Conservation (phyloP, 306 rosid species). For the Castanea mollissima region DNA sequence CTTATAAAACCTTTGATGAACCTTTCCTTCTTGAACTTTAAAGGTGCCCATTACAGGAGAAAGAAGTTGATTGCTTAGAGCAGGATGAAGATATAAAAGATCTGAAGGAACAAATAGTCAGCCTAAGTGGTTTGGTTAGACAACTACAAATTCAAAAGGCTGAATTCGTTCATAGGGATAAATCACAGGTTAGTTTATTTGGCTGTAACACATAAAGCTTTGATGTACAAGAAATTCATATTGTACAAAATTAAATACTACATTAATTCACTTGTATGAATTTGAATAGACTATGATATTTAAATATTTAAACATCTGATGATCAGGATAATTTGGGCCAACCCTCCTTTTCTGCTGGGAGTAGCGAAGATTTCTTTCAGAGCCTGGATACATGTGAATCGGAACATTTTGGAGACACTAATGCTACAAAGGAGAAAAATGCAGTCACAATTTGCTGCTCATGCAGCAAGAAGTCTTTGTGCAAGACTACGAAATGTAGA, state of each 20-base stretch:
- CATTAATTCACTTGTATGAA: not conserved
- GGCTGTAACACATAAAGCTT: not conserved
- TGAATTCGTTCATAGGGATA: slow-evolving; percentile 31
- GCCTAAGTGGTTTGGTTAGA: slow-evolving; percentile 50
- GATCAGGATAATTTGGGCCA: slow-evolving; percentile 41
- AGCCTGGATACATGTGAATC: slow-evolving; percentile 36
- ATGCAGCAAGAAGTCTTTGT: slow-evolving; percentile 73
- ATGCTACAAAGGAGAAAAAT: slow-evolving; percentile 29
- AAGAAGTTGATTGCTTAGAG: slow-evolving; percentile 42
- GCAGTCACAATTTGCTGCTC: slow-evolving; percentile 65
- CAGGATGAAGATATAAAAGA: slow-evolving; percentile 53
- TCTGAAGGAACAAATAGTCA: slow-evolving; percentile 63
- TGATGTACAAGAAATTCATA: not conserved
- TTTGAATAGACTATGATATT: not conserved
- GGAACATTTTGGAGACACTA: slow-evolving; percentile 27
- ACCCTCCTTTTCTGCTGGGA: slow-evolving; percentile 44
- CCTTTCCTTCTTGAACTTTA: slow-evolving; percentile 25
- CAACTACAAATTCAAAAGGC: slow-evolving; percentile 60
- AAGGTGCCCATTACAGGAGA: slow-evolving; percentile 53
- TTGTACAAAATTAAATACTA: not conserved
- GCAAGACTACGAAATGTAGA: slow-evolving; percentile 83
- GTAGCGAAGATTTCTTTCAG: slow-evolving; percentile 28
- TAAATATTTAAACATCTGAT: slow-evolving; percentile 18
- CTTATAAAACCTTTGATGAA: slow-evolving; percentile 19
- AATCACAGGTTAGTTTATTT: slow-evolving; percentile 56